Percentiles rank a stretch among this genome's conserved stretches.
Conservation (phyloP, 306 rosid species). For the Rubus idaeus region DNA sequence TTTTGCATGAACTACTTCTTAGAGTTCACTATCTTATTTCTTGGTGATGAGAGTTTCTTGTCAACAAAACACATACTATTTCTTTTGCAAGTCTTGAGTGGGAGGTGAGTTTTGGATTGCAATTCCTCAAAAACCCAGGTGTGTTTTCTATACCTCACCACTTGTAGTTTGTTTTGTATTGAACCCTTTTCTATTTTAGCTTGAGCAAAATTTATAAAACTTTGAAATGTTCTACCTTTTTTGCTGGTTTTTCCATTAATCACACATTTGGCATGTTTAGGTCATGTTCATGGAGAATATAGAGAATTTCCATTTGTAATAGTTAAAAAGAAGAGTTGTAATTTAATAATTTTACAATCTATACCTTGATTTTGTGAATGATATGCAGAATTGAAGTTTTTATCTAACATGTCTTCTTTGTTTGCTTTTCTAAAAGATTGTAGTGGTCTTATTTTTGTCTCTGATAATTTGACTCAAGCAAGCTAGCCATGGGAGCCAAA, state of each 20-base stretch:
- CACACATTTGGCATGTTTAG: not conserved
- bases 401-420: not conserved
- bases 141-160: not conserved
- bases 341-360: too few relatives aligned
- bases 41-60: not conserved
- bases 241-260: not conserved
- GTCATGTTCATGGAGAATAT: not conserved
- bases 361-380: not conserved
- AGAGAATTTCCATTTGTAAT: too few relatives aligned
- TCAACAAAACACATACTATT: not conserved
- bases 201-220: not conserved
- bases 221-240: not conserved
- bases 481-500: not conserved
- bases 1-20: constrained; percentile 7
- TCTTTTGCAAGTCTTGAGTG: not conserved
- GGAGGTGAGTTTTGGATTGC: constrained; percentile 8
- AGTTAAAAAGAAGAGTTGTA: too few relatives aligned
- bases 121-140: constrained; percentile 15
- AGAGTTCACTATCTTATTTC: not conserved
- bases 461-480: not conserved
- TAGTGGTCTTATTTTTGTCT: not conserved
- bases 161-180: not conserved
- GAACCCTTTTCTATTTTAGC: not conserved
- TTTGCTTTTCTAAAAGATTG: not conserved
- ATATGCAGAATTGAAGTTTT: not conserved